Evolutionary conservation across 805 yeast species (phyloP), one percentile per base, ranked within the genome.

Genomic region (Nakazawaea wickerhamii): DNA sequence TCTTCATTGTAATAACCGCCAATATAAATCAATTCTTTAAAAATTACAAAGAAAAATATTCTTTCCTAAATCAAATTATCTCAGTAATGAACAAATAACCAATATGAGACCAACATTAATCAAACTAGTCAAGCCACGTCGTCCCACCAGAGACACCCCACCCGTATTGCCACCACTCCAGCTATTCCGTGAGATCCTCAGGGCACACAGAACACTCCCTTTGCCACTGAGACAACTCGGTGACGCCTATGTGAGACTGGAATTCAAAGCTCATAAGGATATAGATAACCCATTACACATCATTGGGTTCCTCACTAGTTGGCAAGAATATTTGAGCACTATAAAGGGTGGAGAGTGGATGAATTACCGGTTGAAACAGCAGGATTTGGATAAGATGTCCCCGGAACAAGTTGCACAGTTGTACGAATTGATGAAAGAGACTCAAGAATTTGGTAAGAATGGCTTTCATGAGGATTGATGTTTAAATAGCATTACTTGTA

Each of bases 211-310:
- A 50, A 68, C 59, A 36, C 55, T 93, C n/a, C 87, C 90, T 0
- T 60, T 65, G 3, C 78, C 79, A 38, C 83, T 84, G 47, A 71
- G 95, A 45, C 73, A 79, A 40, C 69, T 93, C 18, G 99, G 99
- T 4, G 96, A 93, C 61, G 72, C 78, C 50, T 93, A 93, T 59
- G 96, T 91, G 40, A 84, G 80, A 57, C 76, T 81, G 27, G 99
- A 93, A 64, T 93, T 93, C 68, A 79, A 80, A 53, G 82, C 90
- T 5, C 99, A 93, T 63, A 75, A 79, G 46, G 62, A 68, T 37
- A 74, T 83, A 5, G 96, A 88, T 50, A 89, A 93, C 59, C 98
- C 99, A 3, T 70, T 88, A 19, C 95, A 91, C 56, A 88, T 93
- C 26, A 89, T 93, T 9, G 99, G 97, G 9, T 93, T 93, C 53